Conservation (phyloP, 495 filamentous ascomycete species). For the Daldinia concentrica region DNA sequence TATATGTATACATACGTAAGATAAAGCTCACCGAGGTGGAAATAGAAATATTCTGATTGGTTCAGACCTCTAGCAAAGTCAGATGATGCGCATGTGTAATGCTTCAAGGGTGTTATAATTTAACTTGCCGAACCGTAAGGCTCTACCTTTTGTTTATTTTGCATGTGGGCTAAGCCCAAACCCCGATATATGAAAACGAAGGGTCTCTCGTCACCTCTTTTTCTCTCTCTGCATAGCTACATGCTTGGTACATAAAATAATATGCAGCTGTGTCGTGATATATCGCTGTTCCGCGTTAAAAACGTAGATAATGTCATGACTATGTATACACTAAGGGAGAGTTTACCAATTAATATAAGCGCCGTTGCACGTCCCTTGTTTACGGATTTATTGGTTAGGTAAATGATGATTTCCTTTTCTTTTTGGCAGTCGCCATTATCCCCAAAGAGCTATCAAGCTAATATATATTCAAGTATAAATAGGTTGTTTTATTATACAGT, state of each 20-base stretch:
- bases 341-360: background rate
- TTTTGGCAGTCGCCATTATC: too few species aligned
- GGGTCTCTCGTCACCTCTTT: background rate
- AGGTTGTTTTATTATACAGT: too few species aligned
- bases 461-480: too few species aligned
- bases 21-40: background rate
- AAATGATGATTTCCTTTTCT: too few species aligned
- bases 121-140: too few species aligned
- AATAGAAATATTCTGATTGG: background rate
- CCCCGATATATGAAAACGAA: background rate
- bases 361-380: too few species aligned
- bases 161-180: background rate
- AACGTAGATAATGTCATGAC: background rate
- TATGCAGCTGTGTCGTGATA: background rate
- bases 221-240: background rate
- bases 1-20: background rate
- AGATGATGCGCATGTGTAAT: background rate
- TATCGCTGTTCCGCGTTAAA: background rate
- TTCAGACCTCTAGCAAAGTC: background rate
- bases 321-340: background rate
- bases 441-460: too few species aligned
- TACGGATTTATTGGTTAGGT: too few species aligned
- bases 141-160: background rate
- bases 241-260: background rate
- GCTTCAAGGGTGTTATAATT: background rate